Conservation (phyloP, 768 basidiomycete genomes). For the Rhizopogon rudus region DNA sequence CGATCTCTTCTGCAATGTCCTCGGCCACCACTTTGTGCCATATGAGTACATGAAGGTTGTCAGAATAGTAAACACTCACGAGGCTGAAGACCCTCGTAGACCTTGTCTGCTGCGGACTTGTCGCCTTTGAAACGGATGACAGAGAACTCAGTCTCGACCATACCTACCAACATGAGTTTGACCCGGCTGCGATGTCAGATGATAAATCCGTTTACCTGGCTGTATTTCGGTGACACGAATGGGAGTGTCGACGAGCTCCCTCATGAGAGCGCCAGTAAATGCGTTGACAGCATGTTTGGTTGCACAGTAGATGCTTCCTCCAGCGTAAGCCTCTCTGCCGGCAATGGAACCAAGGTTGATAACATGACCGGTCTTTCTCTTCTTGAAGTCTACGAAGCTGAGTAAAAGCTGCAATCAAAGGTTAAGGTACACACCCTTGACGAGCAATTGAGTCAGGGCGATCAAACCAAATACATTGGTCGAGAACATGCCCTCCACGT, state of each 20-base stretch:
- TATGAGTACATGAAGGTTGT: slow-evolving; percentile 5
- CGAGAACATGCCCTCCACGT: slow-evolving; percentile 79
- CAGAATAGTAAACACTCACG: slow-evolving; percentile 42
- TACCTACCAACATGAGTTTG: slow-evolving; percentile 36
- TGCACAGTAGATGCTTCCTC: slow-evolving; percentile 90
- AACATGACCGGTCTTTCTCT: slow-evolving; percentile 74
- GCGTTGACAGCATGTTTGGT: slow-evolving; percentile 85
- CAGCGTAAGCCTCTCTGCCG: slow-evolving; percentile 81
- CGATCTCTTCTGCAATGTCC: slow-evolving; percentile 97
- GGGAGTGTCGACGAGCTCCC: slow-evolving; percentile 87
- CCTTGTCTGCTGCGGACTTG: slow-evolving; percentile 73
- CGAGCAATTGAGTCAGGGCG: slow-evolving; percentile 69
- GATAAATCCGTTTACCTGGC: slow-evolving; percentile 53
- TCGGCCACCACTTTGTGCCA: slow-evolving; percentile 58
- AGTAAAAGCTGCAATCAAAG: neutral
- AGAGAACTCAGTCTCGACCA: slow-evolving; percentile 94
- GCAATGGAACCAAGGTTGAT: slow-evolving; percentile 97
- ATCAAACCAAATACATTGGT: slow-evolving; percentile 86
- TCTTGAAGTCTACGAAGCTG: slow-evolving; percentile 62
- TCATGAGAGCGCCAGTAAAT: slow-evolving; percentile 76
- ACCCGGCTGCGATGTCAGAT: neutral
- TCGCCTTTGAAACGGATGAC: slow-evolving; percentile 88
- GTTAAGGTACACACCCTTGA: slow-evolving; percentile 38
- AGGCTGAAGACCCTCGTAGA: slow-evolving; percentile 86
- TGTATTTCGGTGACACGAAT: slow-evolving; percentile 95